Conservation (phyloP, 345 rosid species). For the Brassica juncea region DNA sequence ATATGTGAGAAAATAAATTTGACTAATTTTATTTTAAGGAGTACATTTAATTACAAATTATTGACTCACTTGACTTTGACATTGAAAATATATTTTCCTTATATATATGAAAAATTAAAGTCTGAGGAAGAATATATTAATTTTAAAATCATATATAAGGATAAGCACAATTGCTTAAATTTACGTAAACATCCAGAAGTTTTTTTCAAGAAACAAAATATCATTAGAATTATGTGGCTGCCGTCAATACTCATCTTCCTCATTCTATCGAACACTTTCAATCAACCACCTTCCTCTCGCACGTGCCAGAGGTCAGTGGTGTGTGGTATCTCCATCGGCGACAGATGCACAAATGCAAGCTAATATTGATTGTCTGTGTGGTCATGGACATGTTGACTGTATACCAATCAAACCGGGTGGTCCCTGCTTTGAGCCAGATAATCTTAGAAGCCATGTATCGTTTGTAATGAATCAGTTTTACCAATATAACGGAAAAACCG, state of each 20-base stretch:
- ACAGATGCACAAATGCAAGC: conserved; percentile 14
- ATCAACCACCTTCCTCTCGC: not conserved
- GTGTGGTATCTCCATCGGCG: not conserved
- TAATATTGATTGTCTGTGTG: conserved; percentile 15
- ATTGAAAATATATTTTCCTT: no score
- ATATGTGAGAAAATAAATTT: no score
- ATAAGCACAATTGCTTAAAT: not conserved
- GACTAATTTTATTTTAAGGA: no score
- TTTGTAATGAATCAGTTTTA: conserved; percentile 19
- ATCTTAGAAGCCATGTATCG: conserved; percentile 18
- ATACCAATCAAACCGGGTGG: conserved; percentile 22
- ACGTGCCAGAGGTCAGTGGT: not conserved
- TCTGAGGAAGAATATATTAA: no score
- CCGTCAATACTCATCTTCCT: not conserved
- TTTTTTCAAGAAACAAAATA: not conserved
- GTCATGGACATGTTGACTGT: not conserved
- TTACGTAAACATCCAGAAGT: not conserved
- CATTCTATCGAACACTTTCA: not conserved
- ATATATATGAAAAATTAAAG: no score
- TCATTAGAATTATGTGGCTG: not conserved
- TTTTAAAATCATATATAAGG: not conserved
- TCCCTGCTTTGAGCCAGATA: conserved; percentile 17
- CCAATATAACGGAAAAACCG: not conserved
- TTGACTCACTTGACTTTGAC: no score
- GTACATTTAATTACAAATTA: no score